Base-by-base conservation (phyloP, 495 filamentous ascomycete genomes). In the Usnea hakonensis region DNA sequence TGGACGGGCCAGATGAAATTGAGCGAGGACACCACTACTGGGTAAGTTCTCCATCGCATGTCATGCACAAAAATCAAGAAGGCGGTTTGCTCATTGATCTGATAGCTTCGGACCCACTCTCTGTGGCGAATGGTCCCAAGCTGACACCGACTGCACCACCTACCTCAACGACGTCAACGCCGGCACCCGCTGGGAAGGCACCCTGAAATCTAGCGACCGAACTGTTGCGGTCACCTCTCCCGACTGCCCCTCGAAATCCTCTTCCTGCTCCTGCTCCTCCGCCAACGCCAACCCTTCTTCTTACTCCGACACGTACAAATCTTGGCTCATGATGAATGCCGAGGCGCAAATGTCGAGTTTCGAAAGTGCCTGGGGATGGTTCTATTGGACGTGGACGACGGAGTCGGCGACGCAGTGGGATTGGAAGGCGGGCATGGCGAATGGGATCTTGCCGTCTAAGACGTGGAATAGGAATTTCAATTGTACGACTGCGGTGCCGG, bases 81-180 rank as follows among this genome's bases (percentile, higher is more conserved):
- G 56, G 52, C 7, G 26, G 14, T 11, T 23, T n/a, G 30, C 63
- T 56, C 3, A 52, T 33, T 16, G 19, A 8, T n/a, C 1, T 28
- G 1, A 33, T 21, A 83, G 83, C 43, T 99, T 91, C 79, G 95
- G 95, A 0, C 94, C 94, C 7, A 97, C 92, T n/a, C 85, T 97
- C 58, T 90, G 93, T 71, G 95, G 93, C 68, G 95, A 99, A 81
- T 99, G 91, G 90, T 90, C 87, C 5, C 94, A 97, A 79, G 93
- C 95, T 48, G 95, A 99, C 71, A 97, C 95, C 16, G 95, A 99
- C 76, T 99, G 95, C 76, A 84, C 90, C 3, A 65, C 81, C 65
- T 85, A 91, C 69, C 81, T 99, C 62, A 97, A 95, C 73, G 91
- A 97, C 72, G 90, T 97, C 57, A 88, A 87, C 66, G 79, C 83